phyloP scores from a whole-genome alignment of 129 eudicot genomes.

The Solidago caesia region DNA sequence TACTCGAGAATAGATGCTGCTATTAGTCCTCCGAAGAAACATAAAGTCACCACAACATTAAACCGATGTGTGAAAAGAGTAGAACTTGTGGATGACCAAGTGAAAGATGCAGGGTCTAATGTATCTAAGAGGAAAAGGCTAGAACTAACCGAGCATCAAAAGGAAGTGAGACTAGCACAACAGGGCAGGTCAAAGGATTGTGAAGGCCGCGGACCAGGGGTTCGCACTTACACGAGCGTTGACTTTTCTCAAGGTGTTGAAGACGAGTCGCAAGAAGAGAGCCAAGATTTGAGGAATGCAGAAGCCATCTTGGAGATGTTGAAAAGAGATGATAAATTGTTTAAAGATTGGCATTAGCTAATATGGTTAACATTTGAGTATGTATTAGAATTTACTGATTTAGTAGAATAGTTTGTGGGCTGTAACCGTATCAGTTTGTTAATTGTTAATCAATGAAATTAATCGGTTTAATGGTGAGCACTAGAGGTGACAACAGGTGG shows the following conservation, averaged over 20 bases:
- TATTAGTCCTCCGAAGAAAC: conserved; percentile 14
- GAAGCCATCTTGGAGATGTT: conserved; percentile 63
- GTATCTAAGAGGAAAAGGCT: conserved; percentile 47
- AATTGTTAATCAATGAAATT: neutral
- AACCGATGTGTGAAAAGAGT: conserved; percentile 62
- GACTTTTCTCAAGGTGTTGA: conserved; percentile 77
- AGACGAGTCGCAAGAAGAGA: conserved; percentile 72
- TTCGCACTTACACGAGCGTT: conserved; percentile 63
- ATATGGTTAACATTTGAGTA: too few species aligned
- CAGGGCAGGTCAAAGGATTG: conserved; percentile 72
- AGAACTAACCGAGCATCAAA: conserved; percentile 78
- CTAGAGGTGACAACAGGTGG: neutral
- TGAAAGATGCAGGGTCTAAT: conserved; percentile 34
- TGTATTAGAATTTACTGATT: neutral
- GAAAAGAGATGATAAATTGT: conserved; percentile 36
- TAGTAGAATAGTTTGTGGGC: neutral
- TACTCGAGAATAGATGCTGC: conserved; percentile 25
- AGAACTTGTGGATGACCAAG: conserved; percentile 34
- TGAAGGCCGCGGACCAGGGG: conserved; percentile 80
- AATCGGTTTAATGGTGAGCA: neutral
- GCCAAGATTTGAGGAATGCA: conserved; percentile 57
- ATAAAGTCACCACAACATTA: conserved; percentile 41
- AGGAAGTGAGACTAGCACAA: conserved; percentile 84
- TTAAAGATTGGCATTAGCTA: neutral
- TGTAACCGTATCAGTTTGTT: neutral